Conservation (phyloP, 1,139 yeast species). For the Hyphopichia wangnamkhiaoensis region DNA sequence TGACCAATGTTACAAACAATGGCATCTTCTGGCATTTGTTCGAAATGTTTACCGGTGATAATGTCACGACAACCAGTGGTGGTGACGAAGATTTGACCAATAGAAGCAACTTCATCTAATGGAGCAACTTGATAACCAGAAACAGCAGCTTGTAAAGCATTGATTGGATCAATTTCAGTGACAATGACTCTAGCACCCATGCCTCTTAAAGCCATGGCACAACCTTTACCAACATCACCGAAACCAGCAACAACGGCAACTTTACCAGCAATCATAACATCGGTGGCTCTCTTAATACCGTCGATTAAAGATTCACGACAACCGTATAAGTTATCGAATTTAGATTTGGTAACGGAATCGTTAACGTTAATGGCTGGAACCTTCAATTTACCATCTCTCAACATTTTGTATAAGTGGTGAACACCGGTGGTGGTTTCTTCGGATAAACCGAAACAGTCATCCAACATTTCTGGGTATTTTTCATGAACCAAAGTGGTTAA, state of each 20-base stretch:
- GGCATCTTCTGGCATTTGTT: conserved; percentile 97
- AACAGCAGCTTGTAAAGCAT: conserved; percentile 99
- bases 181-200: conserved; percentile 99
- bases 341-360: conserved; percentile 99
- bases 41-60: conserved; percentile 86
- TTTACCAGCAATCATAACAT: conserved; percentile 99
- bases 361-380: conserved; percentile 99
- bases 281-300: conserved; percentile 99
- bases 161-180: conserved; percentile 98
- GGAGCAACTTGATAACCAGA: conserved; percentile 98
- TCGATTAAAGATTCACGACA: conserved; percentile 99
- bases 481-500: conserved; percentile 96
- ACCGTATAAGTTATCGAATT: conserved; percentile 99
- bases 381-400: conserved; percentile 86
- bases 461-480: conserved; percentile 97
- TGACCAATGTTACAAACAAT: conserved; percentile 99
- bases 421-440: conserved; percentile 99
- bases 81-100: conserved; percentile 98
- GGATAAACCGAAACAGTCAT: conserved; percentile 92
- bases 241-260: conserved; percentile 99
- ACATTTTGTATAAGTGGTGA: conserved; percentile 97
- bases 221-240: conserved; percentile 99
- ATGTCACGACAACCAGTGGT: conserved; percentile 99
- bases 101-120: conserved; percentile 89
- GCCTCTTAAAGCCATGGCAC: conserved; percentile 98